These are phyloP conservation scores for Verticillium alfalfae DNA, from an alignment of 2,329 filamentous ascomycete genomes.

Conservation along the genomic window DNA sequence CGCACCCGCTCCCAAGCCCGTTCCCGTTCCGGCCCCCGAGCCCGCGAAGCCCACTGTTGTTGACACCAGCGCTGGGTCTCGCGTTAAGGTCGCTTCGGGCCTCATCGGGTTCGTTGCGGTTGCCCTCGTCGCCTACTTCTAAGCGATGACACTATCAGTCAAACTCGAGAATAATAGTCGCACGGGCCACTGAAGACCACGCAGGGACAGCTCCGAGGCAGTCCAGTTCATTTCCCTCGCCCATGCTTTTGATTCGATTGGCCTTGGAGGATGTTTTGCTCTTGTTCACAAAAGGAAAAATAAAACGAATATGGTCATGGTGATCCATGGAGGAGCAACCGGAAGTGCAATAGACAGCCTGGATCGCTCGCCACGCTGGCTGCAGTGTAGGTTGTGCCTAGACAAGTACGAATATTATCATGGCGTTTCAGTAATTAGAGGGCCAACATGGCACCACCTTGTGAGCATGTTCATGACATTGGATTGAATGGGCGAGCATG, in stretches of 20 bases:
- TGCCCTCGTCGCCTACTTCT: conserved; percentile 4
- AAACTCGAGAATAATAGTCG: not conserved
- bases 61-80: conserved; percentile 4
- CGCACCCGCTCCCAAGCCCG: not conserved
- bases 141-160: not conserved
- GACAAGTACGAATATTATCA: not conserved
- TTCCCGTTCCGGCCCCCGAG: not conserved
- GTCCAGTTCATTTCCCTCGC: not conserved
- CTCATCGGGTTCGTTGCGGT: conserved; percentile 1
- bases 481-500: no score
- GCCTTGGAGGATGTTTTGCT: not conserved
- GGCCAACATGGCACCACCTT: no score
- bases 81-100: conserved; percentile 3
- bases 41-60: conserved; percentile 3
- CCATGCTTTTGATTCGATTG: not conserved
- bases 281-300: not conserved
- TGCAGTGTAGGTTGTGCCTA: not conserved
- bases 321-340: not conserved
- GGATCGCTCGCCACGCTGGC: not conserved
- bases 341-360: not conserved
- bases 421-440: not conserved
- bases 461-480: no score
- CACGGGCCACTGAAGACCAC: not conserved
- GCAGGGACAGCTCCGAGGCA: not conserved
- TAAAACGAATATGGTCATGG: no score